Evolutionary conservation across 2,329 filamentous ascomycete species (phyloP).

Genomic region (Chrysoporthe deuterocubensis): DNA sequence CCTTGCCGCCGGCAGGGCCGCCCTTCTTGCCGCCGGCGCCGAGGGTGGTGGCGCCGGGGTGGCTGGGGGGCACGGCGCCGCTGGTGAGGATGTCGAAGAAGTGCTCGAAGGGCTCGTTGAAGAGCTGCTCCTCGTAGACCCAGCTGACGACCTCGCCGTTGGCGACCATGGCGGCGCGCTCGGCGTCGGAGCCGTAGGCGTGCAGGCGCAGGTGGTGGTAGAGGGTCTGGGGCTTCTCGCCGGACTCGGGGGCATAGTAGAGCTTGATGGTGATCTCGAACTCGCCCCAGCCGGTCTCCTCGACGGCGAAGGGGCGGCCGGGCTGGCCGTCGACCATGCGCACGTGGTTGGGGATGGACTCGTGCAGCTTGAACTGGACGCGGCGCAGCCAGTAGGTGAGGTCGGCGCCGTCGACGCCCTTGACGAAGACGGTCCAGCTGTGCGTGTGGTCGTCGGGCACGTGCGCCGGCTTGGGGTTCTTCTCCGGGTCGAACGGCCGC

Average conservation of each 20-base stretch:
- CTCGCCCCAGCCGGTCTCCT: slow-evolving; percentile 96
- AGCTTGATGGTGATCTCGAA: slow-evolving; percentile 96
- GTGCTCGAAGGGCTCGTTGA: slow-evolving; percentile 94
- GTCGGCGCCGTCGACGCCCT: slow-evolving; percentile 85
- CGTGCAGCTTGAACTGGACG: slow-evolving; percentile 97
- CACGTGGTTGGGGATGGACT: slow-evolving; percentile 90
- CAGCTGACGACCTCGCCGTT: slow-evolving; percentile 73
- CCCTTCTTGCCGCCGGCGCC: slow-evolving; percentile 51
- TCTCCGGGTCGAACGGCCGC: slow-evolving; percentile 73
- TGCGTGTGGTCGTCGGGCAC: slow-evolving; percentile 92
- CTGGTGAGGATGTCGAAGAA: slow-evolving; percentile 87
- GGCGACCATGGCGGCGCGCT: slow-evolving; percentile 63
- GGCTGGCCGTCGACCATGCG: slow-evolving; percentile 78
- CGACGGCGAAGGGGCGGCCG: slow-evolving; percentile 76
- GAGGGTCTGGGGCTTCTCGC: slow-evolving; percentile 93
- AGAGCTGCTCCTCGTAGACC: slow-evolving; percentile 91
- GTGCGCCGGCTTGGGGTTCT: slow-evolving; percentile 76
- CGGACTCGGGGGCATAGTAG: slow-evolving; percentile 85
- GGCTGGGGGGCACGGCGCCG: slow-evolving; percentile 59
- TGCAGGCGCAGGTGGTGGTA: slow-evolving; percentile 93
- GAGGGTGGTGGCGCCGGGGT: slow-evolving; percentile 14
- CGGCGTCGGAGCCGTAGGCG: slow-evolving; percentile 83
- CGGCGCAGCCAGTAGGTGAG: slow-evolving; percentile 96
- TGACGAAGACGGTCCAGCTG: slow-evolving; percentile 94
- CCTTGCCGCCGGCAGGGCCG: slow-evolving; percentile 52